Conservation (phyloP, 306 rosid species). For the Malus fusca region DNA sequence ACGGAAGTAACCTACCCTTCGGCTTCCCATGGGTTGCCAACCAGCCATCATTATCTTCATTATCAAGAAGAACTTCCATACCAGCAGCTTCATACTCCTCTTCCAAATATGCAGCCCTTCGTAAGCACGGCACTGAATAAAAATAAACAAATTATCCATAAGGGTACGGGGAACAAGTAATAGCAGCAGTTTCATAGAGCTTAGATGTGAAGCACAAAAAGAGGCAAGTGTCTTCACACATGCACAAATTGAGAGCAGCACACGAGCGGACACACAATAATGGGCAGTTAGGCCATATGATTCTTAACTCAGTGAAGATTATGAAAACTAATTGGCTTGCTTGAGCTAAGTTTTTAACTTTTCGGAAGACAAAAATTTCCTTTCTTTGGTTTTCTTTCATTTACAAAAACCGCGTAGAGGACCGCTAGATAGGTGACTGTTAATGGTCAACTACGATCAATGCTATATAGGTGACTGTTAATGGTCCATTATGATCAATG, state of each 20-base stretch:
- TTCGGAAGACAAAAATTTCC: not conserved
- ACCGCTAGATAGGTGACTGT: not conserved
- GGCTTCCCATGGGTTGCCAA: constrained; percentile 96
- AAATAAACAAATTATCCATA: not conserved
- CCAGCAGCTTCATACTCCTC: constrained; percentile 99
- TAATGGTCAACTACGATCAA: no score
- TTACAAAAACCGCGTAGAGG: not conserved
- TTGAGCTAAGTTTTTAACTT: not conserved
- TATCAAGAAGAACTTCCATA: constrained; percentile 82
- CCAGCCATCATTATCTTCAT: constrained; percentile 95
- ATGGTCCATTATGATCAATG: not conserved
- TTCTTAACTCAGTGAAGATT: not conserved
- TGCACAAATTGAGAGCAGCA: not conserved
- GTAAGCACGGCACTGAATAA: constrained; percentile 78
- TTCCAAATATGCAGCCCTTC: constrained; percentile 85
- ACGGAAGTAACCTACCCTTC: constrained; percentile 41
- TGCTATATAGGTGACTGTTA: no score
- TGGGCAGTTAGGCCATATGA: not conserved
- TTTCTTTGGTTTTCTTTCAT: not conserved
- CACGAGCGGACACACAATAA: not conserved
- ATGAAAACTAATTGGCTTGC: not conserved
- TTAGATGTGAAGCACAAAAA: not conserved
- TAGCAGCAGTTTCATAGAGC: not conserved
- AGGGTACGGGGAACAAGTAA: not conserved
- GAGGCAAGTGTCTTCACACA: not conserved